Base-by-base conservation (phyloP, 495 filamentous ascomycete species). In the Pyrenula aspistea region DNA sequence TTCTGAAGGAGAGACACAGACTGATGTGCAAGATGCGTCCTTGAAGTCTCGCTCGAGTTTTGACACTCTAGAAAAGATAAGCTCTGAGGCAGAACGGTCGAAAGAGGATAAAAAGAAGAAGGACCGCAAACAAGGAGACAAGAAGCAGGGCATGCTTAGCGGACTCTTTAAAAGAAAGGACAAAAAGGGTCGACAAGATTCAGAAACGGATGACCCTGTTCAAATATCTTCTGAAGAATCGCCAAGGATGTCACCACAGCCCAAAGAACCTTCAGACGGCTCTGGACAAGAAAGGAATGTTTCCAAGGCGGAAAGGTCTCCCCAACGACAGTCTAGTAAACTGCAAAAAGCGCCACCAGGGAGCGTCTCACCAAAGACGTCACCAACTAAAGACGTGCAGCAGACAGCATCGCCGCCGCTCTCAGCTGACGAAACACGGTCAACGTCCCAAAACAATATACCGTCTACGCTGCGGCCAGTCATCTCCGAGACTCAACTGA, bases 111-210 rank as follows among this genome's bases (percentile, higher is more conserved):
- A 80, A 58, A 54, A 59, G 36, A 86, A 83, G 65, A 88, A 94
- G 56, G 86, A 90, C 53, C 89, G 88, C 69, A 94, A 89, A 65
- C 86, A 86, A 51, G 92, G 92, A 63, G 88, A 96, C 57, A 95
- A 95, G 75, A 95, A 93, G 65, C 77, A 83, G 12, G 88, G 91
- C 53, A 95, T 92, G 71, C 83, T 99, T 53, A 90, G 90, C 62
- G 91, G 90, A 48, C 78, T 97, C 62, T 99, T 99, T 78, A 96
- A 95, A 63, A 78, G 89, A 56, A 96, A 94, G 63, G 89, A 95
- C 60, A 95, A 91, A 76, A 96, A 88, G 67, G 73, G 73, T 55
- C 87, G 84, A 61, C 74, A 77, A 10, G 86, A 88, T 53, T 83
- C 88, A 50, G 86, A 87, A 54, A 73, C 78, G 10, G 86, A 89